Evolutionary conservation across 192 early-diverging fungal species (phyloP).

Genomic region (Entomortierella chlamydospora): DNA sequence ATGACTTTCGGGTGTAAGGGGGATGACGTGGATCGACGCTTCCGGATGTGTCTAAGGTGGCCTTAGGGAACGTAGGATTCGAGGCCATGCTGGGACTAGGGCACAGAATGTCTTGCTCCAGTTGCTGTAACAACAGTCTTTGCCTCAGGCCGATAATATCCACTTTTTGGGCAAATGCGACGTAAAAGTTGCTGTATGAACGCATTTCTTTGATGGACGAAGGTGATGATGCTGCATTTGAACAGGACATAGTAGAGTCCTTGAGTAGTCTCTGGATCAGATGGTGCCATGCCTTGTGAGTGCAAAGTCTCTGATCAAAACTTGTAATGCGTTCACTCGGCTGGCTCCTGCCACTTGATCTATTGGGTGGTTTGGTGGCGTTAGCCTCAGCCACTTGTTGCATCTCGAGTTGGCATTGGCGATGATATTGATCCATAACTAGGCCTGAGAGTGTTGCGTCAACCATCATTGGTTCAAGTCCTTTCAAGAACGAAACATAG

Average conservation of each 20-base stretch:
- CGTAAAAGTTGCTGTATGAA: constrained; percentile 47
- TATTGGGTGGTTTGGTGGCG: not conserved
- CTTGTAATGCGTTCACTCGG: constrained; percentile 11
- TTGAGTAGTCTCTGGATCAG: constrained; percentile 27
- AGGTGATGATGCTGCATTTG: not conserved
- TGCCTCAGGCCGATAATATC: constrained; percentile 38
- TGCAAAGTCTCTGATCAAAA: constrained; percentile 34
- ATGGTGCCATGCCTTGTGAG: constrained; percentile 34
- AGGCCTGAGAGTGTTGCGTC: constrained; percentile 46
- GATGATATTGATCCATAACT: constrained; percentile 52
- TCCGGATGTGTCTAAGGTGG: not conserved
- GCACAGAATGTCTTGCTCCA: constrained; percentile 41
- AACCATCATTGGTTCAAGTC: constrained; percentile 45
- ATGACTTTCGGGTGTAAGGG: not conserved
- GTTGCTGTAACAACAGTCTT: constrained; percentile 14
- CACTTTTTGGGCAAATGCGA: constrained; percentile 44
- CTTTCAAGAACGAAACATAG: constrained; percentile 33
- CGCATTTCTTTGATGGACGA: constrained; percentile 41
- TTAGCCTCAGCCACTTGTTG: constrained; percentile 6
- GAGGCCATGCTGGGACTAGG: constrained; percentile 20
- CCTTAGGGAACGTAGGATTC: constrained; percentile 7
- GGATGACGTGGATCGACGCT: not conserved
- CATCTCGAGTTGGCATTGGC: constrained; percentile 38
- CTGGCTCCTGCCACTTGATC: not conserved
- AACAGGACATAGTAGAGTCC: constrained; percentile 16